Percentiles rank a stretch among this genome's conserved stretches.
Conservation (phyloP, 78 protist genomes). For the Polysphondylium violaceum region DNA sequence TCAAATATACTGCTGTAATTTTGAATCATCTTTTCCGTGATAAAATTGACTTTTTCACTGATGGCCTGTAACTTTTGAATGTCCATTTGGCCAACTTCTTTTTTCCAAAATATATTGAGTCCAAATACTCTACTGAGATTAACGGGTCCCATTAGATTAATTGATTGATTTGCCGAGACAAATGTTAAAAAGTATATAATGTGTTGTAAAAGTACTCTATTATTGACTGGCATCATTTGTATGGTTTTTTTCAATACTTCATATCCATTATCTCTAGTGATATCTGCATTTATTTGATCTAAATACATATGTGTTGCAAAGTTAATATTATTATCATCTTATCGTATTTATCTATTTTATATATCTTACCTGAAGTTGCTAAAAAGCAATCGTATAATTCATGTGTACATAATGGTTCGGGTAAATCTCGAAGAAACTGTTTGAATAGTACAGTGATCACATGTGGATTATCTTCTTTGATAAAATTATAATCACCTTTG, state of each 20-base stretch:
- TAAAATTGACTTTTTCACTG: constrained; percentile 46
- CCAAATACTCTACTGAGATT: constrained; percentile 73
- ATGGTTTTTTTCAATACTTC: constrained; percentile 51
- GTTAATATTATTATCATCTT: neutral
- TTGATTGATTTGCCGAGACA: constrained; percentile 15
- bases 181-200: constrained; percentile 18
- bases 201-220: constrained; percentile 30
- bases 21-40: constrained; percentile 31
- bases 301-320: neutral
- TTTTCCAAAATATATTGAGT: constrained; percentile 70
- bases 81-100: constrained; percentile 41
- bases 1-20: constrained; percentile 33
- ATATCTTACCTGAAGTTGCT: constrained; percentile 32
- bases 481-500: constrained; percentile 36
- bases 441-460: constrained; percentile 36
- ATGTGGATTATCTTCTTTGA: constrained; percentile 69
- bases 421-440: constrained; percentile 53
- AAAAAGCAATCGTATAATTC: constrained; percentile 57
- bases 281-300: constrained; percentile 25
- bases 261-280: constrained; percentile 18
- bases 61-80: constrained; percentile 39
- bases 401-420: constrained; percentile 72
- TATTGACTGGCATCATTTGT: constrained; percentile 35
- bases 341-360: neutral
- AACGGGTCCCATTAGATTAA: constrained; percentile 16